Conservation (phyloP, 495 filamentous ascomycete genomes). For the Penicillium soppii region DNA sequence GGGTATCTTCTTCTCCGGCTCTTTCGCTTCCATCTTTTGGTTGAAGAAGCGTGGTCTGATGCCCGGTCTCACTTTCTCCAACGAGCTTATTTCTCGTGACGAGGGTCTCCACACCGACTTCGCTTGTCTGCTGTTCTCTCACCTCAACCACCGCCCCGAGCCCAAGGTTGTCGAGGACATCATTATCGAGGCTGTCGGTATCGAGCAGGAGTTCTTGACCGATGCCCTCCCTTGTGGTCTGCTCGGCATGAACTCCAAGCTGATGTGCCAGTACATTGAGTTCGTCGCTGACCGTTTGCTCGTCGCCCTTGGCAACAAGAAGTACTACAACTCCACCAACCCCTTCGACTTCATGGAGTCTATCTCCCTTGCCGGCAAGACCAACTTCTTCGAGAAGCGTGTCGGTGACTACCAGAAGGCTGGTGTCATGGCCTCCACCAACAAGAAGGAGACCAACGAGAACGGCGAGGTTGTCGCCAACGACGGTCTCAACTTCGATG, state of each 20-base stretch:
- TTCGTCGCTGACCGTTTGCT: conserved; percentile 97
- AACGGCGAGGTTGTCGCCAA: conserved; percentile 64
- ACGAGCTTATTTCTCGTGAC: conserved; percentile 99
- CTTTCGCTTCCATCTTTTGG: conserved; percentile 99
- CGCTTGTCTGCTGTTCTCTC: conserved; percentile 92
- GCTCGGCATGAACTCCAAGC: conserved; percentile 93
- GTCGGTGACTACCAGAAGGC: conserved; percentile 99
- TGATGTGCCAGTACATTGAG: conserved; percentile 99
- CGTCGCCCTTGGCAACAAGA: conserved; percentile 86
- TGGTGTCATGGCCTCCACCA: conserved; percentile 92
- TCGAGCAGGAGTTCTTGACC: conserved; percentile 97
- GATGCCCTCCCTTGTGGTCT: conserved; percentile 89
- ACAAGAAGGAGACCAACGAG: conserved; percentile 67
- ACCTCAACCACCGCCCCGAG: conserved; percentile 86
- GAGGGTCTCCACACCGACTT: conserved; percentile 99
- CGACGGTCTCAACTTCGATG: conserved; percentile 88
- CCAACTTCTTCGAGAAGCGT: conserved; percentile 99
- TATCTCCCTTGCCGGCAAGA: conserved; percentile 97
- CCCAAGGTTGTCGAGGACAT: conserved; percentile 78
- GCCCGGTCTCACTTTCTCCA: conserved; percentile 97
- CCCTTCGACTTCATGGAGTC: conserved; percentile 99
- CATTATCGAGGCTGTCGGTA: conserved; percentile 89
- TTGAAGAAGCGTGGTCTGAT: conserved; percentile 99
- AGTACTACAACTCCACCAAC: conserved; percentile 88
- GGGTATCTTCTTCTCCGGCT: conserved; percentile 99